These are phyloP conservation scores for Malus hybrid DNA, from an alignment of 331 rosid genomes.

Conservation along the genomic window DNA sequence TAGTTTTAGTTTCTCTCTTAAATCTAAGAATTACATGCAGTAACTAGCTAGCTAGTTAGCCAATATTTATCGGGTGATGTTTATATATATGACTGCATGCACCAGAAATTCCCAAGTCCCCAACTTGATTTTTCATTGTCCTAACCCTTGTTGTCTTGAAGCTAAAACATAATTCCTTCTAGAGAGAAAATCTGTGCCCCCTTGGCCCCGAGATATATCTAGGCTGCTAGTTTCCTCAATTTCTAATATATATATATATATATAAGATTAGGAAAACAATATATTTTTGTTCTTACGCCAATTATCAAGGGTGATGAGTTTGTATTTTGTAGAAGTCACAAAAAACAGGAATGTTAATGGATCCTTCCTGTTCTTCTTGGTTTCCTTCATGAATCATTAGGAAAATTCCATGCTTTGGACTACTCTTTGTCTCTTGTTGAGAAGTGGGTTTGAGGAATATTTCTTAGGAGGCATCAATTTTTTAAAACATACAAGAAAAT, in stretches of 20 bases:
- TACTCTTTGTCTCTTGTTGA: slow-evolving; percentile 7
- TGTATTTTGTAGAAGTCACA: background rate
- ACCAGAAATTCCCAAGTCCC: slow-evolving; percentile 9
- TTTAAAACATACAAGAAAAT: background rate
- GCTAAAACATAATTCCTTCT: slow-evolving; percentile 11
- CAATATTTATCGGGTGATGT: slow-evolving; percentile 5
- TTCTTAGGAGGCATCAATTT: background rate
- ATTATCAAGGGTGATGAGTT: background rate
- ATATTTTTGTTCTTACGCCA: background rate
- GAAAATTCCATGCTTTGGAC: slow-evolving; percentile 21
- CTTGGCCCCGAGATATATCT: background rate
- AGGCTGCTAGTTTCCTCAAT: background rate
- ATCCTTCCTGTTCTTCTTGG: slow-evolving; percentile 3
- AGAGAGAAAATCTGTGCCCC: slow-evolving; percentile 18
- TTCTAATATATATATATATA: background rate
- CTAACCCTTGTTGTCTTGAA: slow-evolving; percentile 13
- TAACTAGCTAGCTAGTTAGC: background rate
- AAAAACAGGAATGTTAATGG: background rate
- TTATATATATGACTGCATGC: slow-evolving; percentile 10
- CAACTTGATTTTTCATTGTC: slow-evolving; percentile 21
- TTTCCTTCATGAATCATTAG: slow-evolving; percentile 18
- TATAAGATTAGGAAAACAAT: background rate
- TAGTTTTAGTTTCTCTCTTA: background rate
- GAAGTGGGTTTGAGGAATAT: slow-evolving; percentile 9
- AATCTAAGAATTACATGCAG: background rate